phyloP scores from a whole-genome alignment of 495 filamentous ascomycete genomes.

The Talaromyces wortmannii region DNA sequence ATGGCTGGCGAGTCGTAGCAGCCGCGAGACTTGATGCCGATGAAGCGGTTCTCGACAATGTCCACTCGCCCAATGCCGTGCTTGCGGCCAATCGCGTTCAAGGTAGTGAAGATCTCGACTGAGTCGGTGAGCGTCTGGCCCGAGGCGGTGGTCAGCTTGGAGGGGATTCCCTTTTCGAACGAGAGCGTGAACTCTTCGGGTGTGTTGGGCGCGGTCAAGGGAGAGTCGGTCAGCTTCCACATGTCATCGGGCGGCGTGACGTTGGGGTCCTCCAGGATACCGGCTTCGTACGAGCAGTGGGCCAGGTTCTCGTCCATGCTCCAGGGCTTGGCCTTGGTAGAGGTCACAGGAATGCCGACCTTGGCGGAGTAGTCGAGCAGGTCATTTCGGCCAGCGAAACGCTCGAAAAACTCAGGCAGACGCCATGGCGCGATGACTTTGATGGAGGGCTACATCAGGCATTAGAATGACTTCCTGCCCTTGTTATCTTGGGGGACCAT shows the following conservation, averaged over 20 bases:
- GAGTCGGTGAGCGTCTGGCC: slow-evolving; percentile 64
- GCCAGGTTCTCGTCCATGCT: slow-evolving; percentile 79
- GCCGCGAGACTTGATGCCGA: slow-evolving; percentile 79
- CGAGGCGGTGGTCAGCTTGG: slow-evolving; percentile 56
- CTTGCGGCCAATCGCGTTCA: slow-evolving; percentile 70
- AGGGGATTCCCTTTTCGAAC: slow-evolving; percentile 83
- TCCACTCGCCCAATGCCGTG: slow-evolving; percentile 85
- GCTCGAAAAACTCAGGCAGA: slow-evolving; percentile 72
- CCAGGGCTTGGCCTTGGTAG: slow-evolving; percentile 83
- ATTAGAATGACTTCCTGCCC: slow-evolving; percentile 12
- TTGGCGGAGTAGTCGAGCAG: slow-evolving; percentile 79
- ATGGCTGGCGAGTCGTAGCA: slow-evolving; percentile 80
- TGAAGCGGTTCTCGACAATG: slow-evolving; percentile 85
- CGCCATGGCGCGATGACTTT: slow-evolving; percentile 91
- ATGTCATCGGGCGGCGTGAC: slow-evolving; percentile 65
- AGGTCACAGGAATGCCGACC: slow-evolving; percentile 77
- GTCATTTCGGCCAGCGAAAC: slow-evolving; percentile 77
- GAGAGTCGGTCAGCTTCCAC: slow-evolving; percentile 79
- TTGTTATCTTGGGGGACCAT: slow-evolving; percentile 45
- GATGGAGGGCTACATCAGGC: slow-evolving; percentile 58
- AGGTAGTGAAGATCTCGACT: slow-evolving; percentile 71
- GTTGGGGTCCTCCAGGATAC: slow-evolving; percentile 55
- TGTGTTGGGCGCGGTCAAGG: slow-evolving; percentile 65
- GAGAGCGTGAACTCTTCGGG: slow-evolving; percentile 69
- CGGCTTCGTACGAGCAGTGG: slow-evolving; percentile 87